phyloP scores from a whole-genome alignment of 2,329 filamentous ascomycete species.

The Nemania sp. region DNA sequence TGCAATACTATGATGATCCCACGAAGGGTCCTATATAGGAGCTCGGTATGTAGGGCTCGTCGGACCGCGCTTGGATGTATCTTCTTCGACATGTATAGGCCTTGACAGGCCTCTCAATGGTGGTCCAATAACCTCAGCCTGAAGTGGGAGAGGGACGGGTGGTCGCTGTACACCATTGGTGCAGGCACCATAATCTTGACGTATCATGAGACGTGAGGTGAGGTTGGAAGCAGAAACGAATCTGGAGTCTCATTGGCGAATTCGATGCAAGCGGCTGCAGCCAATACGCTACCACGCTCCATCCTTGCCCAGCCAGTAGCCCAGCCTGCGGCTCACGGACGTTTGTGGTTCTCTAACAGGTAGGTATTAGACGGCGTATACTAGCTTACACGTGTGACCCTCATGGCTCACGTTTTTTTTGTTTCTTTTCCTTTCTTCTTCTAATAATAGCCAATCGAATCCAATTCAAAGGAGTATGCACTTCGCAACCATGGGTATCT shows the following conservation, averaged over 20 bases:
- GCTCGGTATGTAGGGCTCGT: constrained; percentile 2
- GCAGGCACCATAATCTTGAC: constrained; percentile 10
- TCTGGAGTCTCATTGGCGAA: constrained; percentile 35
- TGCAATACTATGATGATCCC: constrained; percentile 10
- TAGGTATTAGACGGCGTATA: background rate
- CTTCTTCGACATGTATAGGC: constrained; percentile 7
- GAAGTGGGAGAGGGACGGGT: constrained; percentile 2
- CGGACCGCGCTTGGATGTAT: constrained; percentile 14
- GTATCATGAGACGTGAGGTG: constrained; percentile 26
- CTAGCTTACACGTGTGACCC: constrained; percentile 1
- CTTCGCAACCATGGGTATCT: background rate
- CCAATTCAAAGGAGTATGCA: background rate
- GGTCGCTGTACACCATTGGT: constrained; percentile 16
- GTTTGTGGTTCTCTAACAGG: constrained; percentile 22
- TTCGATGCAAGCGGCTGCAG: constrained; percentile 27
- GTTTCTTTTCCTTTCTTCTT: background rate
- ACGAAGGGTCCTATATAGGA: constrained; percentile 10
- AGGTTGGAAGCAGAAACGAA: constrained; percentile 29
- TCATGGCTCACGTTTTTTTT: background rate
- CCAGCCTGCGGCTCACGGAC: constrained; percentile 29
- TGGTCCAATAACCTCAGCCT: constrained; percentile 16
- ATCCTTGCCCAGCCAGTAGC: constrained; percentile 32
- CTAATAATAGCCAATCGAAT: constrained; percentile 1
- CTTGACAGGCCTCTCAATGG: background rate
- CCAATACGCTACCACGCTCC: constrained; percentile 10